Percentiles rank a stretch among this genome's conserved stretches.
Evolutionary conservation across 306 rosid species (phyloP).

Genomic region (Adenanthera pavonina): DNA sequence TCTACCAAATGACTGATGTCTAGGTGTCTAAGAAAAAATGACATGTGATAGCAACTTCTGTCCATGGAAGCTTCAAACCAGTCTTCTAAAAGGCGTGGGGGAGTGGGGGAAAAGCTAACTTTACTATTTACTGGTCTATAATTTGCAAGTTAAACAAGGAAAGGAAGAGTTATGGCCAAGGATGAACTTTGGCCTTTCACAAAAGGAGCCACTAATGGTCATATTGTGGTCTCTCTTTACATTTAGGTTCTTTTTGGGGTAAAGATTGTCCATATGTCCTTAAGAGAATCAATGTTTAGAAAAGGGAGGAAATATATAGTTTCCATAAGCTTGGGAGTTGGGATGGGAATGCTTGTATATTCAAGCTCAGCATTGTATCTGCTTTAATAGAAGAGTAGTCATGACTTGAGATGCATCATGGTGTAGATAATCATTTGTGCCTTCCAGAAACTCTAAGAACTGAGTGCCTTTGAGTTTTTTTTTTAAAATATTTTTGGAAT

Average conservation of each 20-base stretch:
- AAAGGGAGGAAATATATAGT: background rate
- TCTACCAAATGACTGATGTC: background rate
- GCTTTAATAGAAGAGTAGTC: slow-evolving; percentile 17
- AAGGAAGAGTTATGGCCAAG: slow-evolving; percentile 14
- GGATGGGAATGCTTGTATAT: slow-evolving; percentile 9
- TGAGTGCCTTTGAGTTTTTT: slow-evolving; percentile 1
- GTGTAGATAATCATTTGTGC: slow-evolving; percentile 18
- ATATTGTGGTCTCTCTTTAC: slow-evolving; percentile 1
- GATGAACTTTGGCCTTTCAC: background rate
- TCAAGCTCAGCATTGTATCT: slow-evolving; percentile 2
- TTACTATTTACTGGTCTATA: background rate
- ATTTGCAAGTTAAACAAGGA: slow-evolving; percentile 28
- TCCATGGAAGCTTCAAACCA: background rate
- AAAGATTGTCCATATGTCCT: slow-evolving; percentile 2
- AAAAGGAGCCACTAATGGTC: slow-evolving; percentile 7
- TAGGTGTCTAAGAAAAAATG: background rate
- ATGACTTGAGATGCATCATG: slow-evolving; percentile 7
- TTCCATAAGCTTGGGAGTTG: background rate
- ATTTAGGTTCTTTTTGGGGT: slow-evolving; percentile 4
- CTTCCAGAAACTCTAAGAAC: slow-evolving; percentile 23
- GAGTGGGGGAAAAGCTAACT: background rate
- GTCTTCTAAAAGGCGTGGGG: background rate
- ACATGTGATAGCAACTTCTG: background rate
- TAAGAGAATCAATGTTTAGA: background rate
- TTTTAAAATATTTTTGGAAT: background rate